Evolutionary conservation across 176 grass and related monocot genomes (phyloP).

Genomic region (Tillandsia leiboldiana): DNA sequence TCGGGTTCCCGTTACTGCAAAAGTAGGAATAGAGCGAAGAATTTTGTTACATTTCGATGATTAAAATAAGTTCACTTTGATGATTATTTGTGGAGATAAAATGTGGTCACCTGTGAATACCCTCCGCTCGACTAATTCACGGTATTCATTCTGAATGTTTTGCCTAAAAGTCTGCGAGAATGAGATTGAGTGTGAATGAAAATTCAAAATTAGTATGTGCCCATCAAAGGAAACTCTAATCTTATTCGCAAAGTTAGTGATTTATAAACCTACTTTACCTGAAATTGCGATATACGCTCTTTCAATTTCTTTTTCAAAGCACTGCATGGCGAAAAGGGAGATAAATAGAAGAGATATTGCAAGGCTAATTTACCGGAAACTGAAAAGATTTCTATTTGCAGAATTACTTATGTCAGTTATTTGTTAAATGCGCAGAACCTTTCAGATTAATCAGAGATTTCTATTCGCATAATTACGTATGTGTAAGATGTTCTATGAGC

Average conservation of each 20-base stretch:
- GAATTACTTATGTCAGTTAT: too few species aligned
- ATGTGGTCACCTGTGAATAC: slow-evolving; percentile 31
- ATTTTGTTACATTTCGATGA: not conserved
- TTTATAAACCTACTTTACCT: slow-evolving; percentile 9
- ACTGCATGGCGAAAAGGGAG: slow-evolving; percentile 9
- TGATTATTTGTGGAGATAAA: not conserved
- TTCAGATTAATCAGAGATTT: not conserved
- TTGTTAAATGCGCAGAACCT: not conserved
- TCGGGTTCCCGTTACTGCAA: slow-evolving; percentile 39
- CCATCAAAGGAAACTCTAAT: not conserved
- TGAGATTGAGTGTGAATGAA: not conserved
- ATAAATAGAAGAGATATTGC: not conserved
- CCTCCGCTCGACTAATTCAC: slow-evolving; percentile 33
- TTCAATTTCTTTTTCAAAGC: slow-evolving; percentile 40
- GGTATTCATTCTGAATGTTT: slow-evolving; percentile 33
- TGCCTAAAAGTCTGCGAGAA: slow-evolving; percentile 27
- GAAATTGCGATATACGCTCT: slow-evolving; percentile 37
- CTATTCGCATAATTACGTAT: not conserved
- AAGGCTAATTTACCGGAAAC: too few species aligned
- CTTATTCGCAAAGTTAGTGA: not conserved
- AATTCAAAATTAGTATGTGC: not conserved
- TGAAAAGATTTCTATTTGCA: too few species aligned
- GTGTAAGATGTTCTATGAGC: not conserved
- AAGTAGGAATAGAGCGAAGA: slow-evolving; percentile 1
- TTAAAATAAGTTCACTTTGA: not conserved